These are phyloP conservation scores for Wickerhamomyces alni DNA, from an alignment of 805 yeast genomes.

Conservation along the genomic window DNA sequence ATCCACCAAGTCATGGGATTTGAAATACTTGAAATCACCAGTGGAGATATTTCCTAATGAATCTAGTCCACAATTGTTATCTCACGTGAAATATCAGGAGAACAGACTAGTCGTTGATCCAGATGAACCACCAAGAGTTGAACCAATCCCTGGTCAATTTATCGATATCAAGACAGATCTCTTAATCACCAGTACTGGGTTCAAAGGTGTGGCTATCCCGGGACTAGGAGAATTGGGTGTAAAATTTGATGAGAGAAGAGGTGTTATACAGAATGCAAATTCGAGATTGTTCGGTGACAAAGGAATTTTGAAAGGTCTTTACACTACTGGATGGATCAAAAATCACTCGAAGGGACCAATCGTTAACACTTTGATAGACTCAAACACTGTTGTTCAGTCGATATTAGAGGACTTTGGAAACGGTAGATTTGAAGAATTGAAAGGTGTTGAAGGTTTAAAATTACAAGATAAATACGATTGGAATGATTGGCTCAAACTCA, in stretches of 20 bases:
- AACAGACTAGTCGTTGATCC: constrained; percentile 39
- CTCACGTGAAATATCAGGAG: constrained; percentile 41
- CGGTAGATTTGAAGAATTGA: constrained; percentile 19
- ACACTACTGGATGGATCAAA: constrained; percentile 88
- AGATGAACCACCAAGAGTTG: constrained; percentile 17
- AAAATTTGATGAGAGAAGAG: constrained; percentile 38
- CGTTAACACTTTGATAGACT: constrained; percentile 82
- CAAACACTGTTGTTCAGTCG: constrained; percentile 66
- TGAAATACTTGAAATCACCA: constrained; percentile 70
- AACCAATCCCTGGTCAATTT: constrained; percentile 19
- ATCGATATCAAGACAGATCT: constrained; percentile 46
- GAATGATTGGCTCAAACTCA: constrained; percentile 61
- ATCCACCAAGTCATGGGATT: constrained; percentile 42
- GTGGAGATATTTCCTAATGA: constrained; percentile 34
- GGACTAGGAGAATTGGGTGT: constrained; percentile 45
- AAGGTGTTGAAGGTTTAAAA: constrained; percentile 27
- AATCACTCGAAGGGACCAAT: constrained; percentile 87
- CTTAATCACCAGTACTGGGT: constrained; percentile 79
- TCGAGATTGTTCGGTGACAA: constrained; percentile 35
- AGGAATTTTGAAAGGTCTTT: constrained; percentile 42
- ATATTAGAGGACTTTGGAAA: constrained; percentile 50
- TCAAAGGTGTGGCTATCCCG: constrained; percentile 56
- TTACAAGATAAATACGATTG: constrained; percentile 34
- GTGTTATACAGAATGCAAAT: constrained; percentile 38
- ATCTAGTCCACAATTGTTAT: constrained; percentile 30